These are phyloP conservation scores for Echria macrotheca DNA, from an alignment of 495 filamentous ascomycete genomes.

Conservation along the genomic window DNA sequence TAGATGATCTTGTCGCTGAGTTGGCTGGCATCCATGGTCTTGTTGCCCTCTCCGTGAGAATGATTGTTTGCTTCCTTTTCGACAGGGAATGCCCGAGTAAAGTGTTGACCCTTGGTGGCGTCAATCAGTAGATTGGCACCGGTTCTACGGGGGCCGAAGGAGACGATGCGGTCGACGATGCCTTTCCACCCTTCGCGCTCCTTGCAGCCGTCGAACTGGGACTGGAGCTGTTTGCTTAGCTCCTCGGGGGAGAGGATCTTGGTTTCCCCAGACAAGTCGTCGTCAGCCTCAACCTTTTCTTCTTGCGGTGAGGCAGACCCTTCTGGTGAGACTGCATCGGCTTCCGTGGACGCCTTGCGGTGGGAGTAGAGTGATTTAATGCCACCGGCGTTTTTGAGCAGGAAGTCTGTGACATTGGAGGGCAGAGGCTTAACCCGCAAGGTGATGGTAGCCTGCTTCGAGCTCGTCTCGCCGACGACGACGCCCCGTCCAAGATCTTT, in stretches of 20 bases:
- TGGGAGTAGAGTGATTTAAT: conserved; percentile 77
- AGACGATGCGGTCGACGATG: conserved; percentile 72
- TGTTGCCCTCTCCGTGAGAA: conserved; percentile 27
- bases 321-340: conserved; percentile 38
- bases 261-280: conserved; percentile 42
- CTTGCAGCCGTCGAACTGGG: conserved; percentile 58
- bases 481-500: conserved; percentile 84
- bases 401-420: conserved; percentile 71
- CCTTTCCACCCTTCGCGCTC: conserved; percentile 72
- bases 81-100: conserved; percentile 62
- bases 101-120: conserved; percentile 64
- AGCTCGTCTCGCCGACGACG: conserved; percentile 66
- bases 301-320: conserved; percentile 17
- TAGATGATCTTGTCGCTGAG: conserved; percentile 87
- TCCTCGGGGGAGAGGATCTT: conserved; percentile 62
- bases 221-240: conserved; percentile 65
- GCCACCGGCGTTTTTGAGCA: conserved; percentile 68
- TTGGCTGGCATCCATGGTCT: conserved; percentile 61
- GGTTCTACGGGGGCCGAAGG: conserved; percentile 80
- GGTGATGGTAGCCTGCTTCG: conserved; percentile 75
- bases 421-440: conserved; percentile 80
- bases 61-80: conserved; percentile 29
- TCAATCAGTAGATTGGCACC: conserved; percentile 92
- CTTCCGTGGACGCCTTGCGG: conserved; percentile 42
- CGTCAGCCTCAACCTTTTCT: conserved; percentile 39